phyloP scores from a whole-genome alignment of 345 rosid species.

The Trapa bicornis region DNA sequence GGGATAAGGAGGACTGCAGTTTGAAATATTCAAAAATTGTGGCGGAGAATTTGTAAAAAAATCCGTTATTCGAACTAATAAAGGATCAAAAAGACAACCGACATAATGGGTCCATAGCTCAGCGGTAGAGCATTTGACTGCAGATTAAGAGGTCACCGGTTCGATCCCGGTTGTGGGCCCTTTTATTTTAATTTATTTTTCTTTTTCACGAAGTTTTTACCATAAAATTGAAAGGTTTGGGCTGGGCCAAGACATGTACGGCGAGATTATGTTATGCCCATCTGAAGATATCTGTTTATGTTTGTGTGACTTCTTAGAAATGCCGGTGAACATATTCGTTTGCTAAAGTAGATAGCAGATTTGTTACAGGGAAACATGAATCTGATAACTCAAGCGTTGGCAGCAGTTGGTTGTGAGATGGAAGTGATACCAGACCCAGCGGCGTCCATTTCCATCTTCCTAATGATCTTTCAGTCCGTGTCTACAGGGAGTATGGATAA shows the following conservation, averaged over 20 bases:
- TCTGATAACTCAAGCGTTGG: conserved; percentile 78
- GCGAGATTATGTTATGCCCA: too few species aligned
- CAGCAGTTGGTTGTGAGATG: conserved; percentile 82
- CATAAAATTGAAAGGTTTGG: not conserved
- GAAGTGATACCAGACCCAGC: conserved; percentile 91
- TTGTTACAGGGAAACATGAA: conserved; percentile 74
- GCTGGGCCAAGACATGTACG: not conserved
- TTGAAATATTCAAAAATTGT: not conserved
- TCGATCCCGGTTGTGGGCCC: conserved; percentile 39
- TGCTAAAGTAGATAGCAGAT: conserved; percentile 12
- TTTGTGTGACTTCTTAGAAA: not conserved
- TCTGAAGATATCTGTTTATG: too few species aligned
- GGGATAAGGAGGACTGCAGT: not conserved
- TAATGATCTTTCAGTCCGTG: conserved; percentile 51
- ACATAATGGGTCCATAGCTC: conserved; percentile 51
- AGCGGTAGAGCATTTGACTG: conserved; percentile 87
- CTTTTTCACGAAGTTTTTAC: not conserved
- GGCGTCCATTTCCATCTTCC: conserved; percentile 96
- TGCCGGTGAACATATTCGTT: not conserved
- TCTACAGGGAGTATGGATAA: conserved; percentile 61
- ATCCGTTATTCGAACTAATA: too few species aligned
- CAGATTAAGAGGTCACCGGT: conserved; percentile 69
- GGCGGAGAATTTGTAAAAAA: not conserved
- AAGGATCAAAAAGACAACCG: too few species aligned
- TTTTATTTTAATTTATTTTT: not conserved